These are phyloP conservation scores for Sequoia sempervirens DNA, from an alignment of 75 land plant species.

Conservation along the genomic window DNA sequence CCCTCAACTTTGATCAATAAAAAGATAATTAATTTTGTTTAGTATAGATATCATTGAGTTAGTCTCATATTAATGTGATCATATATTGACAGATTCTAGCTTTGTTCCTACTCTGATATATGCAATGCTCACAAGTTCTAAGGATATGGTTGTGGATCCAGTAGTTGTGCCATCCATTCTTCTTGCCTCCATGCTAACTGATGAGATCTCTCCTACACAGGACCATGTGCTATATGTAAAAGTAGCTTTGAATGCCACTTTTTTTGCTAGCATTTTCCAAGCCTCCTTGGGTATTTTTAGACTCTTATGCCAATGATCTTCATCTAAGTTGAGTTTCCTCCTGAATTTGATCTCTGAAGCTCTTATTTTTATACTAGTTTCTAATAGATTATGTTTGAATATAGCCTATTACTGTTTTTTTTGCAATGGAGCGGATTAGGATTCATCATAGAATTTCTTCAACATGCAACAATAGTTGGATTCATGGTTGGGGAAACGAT, in stretches of 20 bases:
- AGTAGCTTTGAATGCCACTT: conserved; percentile 71
- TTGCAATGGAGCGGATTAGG: conserved; percentile 13
- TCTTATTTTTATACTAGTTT: too few species aligned
- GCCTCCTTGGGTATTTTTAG: conserved; percentile 65
- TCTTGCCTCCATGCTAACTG: conserved; percentile 41
- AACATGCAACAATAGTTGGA: conserved; percentile 82
- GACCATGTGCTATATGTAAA: conserved; percentile 45
- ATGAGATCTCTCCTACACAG: conserved; percentile 27
- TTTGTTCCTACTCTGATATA: too few species aligned
- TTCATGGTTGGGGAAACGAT: conserved; percentile 89
- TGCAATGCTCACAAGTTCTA: conserved; percentile 43
- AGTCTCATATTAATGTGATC: too few species aligned
- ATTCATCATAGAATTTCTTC: conserved; percentile 32
- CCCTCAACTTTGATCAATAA: too few species aligned
- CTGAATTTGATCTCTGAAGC: too few species aligned
- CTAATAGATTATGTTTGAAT: too few species aligned
- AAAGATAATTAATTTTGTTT: too few species aligned
- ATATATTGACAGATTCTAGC: conserved; percentile 50
- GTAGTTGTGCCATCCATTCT: conserved; percentile 76
- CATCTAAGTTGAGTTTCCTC: too few species aligned
- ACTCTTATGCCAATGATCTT: conserved; percentile 11
- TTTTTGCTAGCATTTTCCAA: conserved; percentile 79
- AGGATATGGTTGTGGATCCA: conserved; percentile 73
- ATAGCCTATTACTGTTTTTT: too few species aligned
- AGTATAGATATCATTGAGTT: too few species aligned